A percentile compares a stretch with the other conserved stretches of the same genome.
Conservation (phyloP, 192 early-diverging fungal genomes). For the Backusella westeae region DNA sequence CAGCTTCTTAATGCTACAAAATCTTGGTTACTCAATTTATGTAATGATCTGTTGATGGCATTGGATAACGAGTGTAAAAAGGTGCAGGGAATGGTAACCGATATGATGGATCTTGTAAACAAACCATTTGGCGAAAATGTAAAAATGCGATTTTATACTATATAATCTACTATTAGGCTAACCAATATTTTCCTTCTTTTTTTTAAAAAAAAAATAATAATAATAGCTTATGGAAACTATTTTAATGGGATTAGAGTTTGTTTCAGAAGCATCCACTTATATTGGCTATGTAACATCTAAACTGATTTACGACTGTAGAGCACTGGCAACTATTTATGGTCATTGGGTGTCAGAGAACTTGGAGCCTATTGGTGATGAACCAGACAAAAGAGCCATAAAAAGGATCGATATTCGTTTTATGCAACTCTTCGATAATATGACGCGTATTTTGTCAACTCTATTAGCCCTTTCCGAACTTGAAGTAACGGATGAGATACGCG, state of each 20-base stretch:
- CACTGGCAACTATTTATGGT: conserved; percentile 16
- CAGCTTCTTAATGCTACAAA: conserved; percentile 20
- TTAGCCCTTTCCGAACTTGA: not conserved
- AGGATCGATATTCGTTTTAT: conserved; percentile 24
- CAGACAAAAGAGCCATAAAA: not conserved
- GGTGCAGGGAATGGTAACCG: conserved; percentile 6
- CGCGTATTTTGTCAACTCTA: not conserved
- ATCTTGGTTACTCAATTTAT: conserved; percentile 28
- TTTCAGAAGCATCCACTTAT: conserved; percentile 2
- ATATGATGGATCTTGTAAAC: conserved; percentile 7
- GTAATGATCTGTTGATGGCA: conserved; percentile 16
- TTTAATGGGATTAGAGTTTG: conserved; percentile 21
- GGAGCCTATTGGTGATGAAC: not conserved
- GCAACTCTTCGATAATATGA: conserved; percentile 19
- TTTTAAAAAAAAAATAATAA: not conserved
- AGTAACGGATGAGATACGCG: not conserved
- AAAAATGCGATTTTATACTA: not conserved
- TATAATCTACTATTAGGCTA: not conserved
- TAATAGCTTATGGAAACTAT: conserved; percentile 23
- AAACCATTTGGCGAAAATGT: conserved; percentile 25
- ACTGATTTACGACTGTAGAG: conserved; percentile 1
- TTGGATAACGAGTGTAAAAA: conserved; percentile 24
- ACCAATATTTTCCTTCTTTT: not conserved
- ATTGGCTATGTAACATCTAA: conserved; percentile 19
- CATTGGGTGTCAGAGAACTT: conserved; percentile 25